Evolutionary conservation across 2,329 filamentous ascomycete genomes (phyloP), one percentile per base, ranked within the genome.

Genomic region (Dactylellina sp.): DNA sequence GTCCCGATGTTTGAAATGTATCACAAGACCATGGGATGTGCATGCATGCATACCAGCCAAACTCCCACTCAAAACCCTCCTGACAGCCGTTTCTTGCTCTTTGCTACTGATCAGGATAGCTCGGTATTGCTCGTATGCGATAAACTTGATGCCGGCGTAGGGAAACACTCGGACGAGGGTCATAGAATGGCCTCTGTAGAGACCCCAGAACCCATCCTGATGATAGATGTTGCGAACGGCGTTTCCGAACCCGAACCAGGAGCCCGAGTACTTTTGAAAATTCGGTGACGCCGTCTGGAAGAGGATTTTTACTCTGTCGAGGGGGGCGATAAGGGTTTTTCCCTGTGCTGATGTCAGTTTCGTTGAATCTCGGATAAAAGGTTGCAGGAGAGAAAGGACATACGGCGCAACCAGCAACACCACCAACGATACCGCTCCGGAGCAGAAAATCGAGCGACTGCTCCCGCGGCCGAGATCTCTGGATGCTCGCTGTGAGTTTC

Each of bases 251-350:
- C 95, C 95, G 64, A 87, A 86, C 91, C 93, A 97, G 44, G 90
- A 93, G 42, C 93, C 91, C 0, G 92, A 89, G 80, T 98, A 99
- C 82, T 96, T 97, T 61, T 90, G 87, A 80, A 97, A 99, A 77
- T 95, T 90, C 1, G 95, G 95, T 79, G 95, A 97, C 79, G 91
- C 92, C 59, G 95, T 91, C 81, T 99, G 95, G 83, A 99, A 98
- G 65, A 99, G 90, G 80, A 99, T 99, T 83, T 99, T 99, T 79
- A 99, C 95, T 77, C 95, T 90, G 82, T 99, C 95, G 76, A 99
- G 90, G 22, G 95, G 95, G 22, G 93, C 95, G 39, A 99, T 96
- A 5, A 96, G 85, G 0, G 94, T 97, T 85, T 99, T 99, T 75
- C 91, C 95, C 93, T 97, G 78, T 57, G 57, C 42, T 47, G 78